A percentile compares a stretch with the other conserved stretches of the same genome.
These are phyloP conservation scores for Chaetomium globosum DNA, from an alignment of 2,329 filamentous ascomycete species.

Conservation along the genomic window DNA sequence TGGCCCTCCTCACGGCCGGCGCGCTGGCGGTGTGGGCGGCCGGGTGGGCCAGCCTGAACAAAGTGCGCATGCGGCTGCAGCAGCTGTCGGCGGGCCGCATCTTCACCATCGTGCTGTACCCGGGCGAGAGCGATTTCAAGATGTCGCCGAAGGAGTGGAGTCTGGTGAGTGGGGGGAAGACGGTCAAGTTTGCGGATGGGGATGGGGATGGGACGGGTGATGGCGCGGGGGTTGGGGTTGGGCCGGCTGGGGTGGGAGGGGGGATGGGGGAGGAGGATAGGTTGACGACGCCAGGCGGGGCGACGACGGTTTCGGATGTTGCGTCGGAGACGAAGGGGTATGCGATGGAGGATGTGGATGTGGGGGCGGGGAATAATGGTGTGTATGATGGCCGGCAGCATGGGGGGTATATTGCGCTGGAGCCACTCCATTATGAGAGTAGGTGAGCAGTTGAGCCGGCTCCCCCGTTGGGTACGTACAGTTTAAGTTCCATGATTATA, in stretches of 20 bases:
- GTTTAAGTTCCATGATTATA: too few relatives aligned
- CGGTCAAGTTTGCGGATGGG: slow-evolving; percentile 15
- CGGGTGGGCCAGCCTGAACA: neutral
- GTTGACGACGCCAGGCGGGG: neutral
- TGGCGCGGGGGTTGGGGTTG: neutral
- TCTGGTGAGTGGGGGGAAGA: slow-evolving; percentile 14
- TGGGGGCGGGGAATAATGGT: neutral
- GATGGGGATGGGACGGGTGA: neutral
- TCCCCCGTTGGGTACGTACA: too few relatives aligned
- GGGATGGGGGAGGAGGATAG: neutral
- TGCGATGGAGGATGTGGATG: neutral
- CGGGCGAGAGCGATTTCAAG: slow-evolving; percentile 25
- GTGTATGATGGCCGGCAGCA: neutral
- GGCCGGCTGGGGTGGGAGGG: neutral
- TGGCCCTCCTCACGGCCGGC: slow-evolving; percentile 11
- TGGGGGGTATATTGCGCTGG: slow-evolving; percentile 9
- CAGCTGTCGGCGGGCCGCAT: slow-evolving; percentile 32
- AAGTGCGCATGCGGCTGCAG: slow-evolving; percentile 25
- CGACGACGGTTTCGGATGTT: neutral
- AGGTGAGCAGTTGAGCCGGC: neutral
- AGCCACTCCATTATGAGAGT: neutral
- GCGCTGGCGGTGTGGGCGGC: neutral
- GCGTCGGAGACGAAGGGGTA: neutral
- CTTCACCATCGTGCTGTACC: slow-evolving; percentile 31
- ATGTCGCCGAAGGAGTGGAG: slow-evolving; percentile 31